Evolutionary conservation across 1,139 yeast genomes (phyloP).

Genomic region (Candida tropicalis): DNA sequence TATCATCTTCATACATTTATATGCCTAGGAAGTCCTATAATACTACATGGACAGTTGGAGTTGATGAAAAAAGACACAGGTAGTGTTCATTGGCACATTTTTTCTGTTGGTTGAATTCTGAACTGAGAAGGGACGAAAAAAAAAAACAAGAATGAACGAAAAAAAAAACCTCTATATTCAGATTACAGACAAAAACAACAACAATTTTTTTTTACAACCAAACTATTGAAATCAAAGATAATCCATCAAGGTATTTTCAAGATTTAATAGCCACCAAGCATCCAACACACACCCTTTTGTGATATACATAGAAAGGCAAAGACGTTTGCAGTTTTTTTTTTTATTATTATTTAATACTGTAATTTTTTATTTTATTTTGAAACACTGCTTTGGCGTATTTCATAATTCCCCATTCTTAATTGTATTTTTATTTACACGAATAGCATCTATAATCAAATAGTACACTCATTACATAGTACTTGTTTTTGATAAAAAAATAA

Average conservation of each 20-base stretch:
- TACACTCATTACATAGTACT: not conserved
- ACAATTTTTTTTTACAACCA: conserved; percentile 11
- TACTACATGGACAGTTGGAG: too few relatives aligned
- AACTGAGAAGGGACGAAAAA: not conserved
- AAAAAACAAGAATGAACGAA: conserved; percentile 3
- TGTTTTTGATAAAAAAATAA: too few relatives aligned
- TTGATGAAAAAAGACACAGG: too few relatives aligned
- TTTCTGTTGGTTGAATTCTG: not conserved
- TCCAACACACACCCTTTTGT: not conserved
- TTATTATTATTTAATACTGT: not conserved
- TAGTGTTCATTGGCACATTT: not conserved
- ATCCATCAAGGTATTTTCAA: conserved; percentile 4
- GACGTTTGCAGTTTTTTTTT: not conserved
- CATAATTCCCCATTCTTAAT: not conserved
- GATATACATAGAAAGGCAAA: not conserved
- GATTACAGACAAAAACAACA: conserved; percentile 5
- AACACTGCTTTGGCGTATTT: not conserved
- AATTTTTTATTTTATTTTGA: not conserved
- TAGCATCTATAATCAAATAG: not conserved
- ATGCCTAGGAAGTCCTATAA: too few relatives aligned
- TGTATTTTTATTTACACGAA: not conserved
- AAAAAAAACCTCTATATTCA: not conserved
- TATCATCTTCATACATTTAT: too few relatives aligned
- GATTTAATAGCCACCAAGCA: not conserved
- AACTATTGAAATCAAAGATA: conserved; percentile 5